Percentiles rank a stretch among this genome's conserved stretches.
Conservation (phyloP, 108 stramenopile genomes). For the Nitzschia palea region DNA sequence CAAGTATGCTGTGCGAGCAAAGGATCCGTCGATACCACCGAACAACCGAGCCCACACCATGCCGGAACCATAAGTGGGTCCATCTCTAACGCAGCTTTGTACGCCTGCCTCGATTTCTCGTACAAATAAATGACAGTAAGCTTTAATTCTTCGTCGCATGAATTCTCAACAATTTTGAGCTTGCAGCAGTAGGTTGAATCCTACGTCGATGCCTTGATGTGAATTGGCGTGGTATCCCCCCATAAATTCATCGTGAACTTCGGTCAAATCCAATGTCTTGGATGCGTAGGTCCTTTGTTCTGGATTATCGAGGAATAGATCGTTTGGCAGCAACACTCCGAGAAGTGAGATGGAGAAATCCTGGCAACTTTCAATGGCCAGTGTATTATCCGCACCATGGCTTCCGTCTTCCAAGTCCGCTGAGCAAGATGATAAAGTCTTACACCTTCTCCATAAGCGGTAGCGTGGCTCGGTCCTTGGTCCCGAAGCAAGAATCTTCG, state of each 20-base stretch:
- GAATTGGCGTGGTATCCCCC: background rate
- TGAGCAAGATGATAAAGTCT: slow-evolving; percentile 53
- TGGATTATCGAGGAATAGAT: slow-evolving; percentile 44
- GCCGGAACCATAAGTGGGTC: slow-evolving; percentile 48
- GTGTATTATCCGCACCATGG: slow-evolving; percentile 44
- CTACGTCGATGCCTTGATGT: slow-evolving; percentile 56
- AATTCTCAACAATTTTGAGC: slow-evolving; percentile 46
- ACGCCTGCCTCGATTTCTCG: slow-evolving; percentile 26
- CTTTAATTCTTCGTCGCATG: slow-evolving; percentile 3
- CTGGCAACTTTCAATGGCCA: slow-evolving; percentile 33
- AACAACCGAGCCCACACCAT: slow-evolving; percentile 75
- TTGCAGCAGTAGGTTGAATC: slow-evolving; percentile 58
- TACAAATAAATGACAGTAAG: slow-evolving; percentile 20
- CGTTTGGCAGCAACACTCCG: slow-evolving; percentile 52
- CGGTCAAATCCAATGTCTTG: too few species aligned
- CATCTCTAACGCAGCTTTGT: slow-evolving; percentile 32
- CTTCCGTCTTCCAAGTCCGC: slow-evolving; percentile 63
- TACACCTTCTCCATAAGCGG: slow-evolving; percentile 49
- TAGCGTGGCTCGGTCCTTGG: slow-evolving; percentile 16
- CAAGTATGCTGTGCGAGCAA: slow-evolving; percentile 73
- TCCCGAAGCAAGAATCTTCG: slow-evolving; percentile 27
- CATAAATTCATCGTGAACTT: slow-evolving; percentile 5
- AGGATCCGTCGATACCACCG: slow-evolving; percentile 48
- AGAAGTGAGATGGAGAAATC: slow-evolving; percentile 18
- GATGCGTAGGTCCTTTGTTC: too few species aligned